Conservation (phyloP, 1,284 basidiomycete genomes). For the Erythrobasidium hasegawianum region DNA sequence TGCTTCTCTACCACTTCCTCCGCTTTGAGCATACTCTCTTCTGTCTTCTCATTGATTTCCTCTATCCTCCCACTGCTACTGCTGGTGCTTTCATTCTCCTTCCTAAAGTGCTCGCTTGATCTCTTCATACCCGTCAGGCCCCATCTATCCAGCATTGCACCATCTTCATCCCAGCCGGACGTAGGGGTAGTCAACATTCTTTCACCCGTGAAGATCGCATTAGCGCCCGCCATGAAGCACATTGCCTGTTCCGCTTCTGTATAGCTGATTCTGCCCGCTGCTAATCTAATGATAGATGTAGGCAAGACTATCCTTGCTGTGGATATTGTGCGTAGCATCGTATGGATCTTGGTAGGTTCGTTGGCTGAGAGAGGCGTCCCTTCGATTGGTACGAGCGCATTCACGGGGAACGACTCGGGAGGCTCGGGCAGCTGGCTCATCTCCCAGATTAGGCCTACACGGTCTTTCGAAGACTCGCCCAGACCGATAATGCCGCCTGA, state of each 20-base stretch:
- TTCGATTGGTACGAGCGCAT: slow-evolving; percentile 70
- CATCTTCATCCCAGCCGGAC: slow-evolving; percentile 64
- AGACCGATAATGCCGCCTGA: slow-evolving; percentile 94
- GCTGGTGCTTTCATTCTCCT: not conserved
- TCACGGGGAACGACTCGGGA: slow-evolving; percentile 97
- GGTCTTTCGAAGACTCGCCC: slow-evolving; percentile 84
- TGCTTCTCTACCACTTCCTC: slow-evolving; percentile 3
- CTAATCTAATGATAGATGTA: slow-evolving; percentile 87
- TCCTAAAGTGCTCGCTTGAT: slow-evolving; percentile 48
- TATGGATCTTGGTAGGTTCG: slow-evolving; percentile 61
- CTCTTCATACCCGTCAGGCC: slow-evolving; percentile 85
- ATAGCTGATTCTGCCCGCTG: slow-evolving; percentile 87
- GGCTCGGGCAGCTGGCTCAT: slow-evolving; percentile 91
- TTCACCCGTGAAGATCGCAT: slow-evolving; percentile 96
- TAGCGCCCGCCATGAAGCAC: slow-evolving; percentile 98
- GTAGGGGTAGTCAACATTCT: slow-evolving; percentile 91
- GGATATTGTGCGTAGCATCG: slow-evolving; percentile 86
- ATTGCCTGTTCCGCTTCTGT: slow-evolving; percentile 90
- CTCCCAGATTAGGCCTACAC: slow-evolving; percentile 91
- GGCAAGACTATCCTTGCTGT: slow-evolving; percentile 91
- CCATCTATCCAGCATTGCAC: slow-evolving; percentile 88
- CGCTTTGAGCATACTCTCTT: not conserved
- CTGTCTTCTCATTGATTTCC: not conserved
- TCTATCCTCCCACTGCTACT: not conserved
- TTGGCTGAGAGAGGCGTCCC: slow-evolving; percentile 60